Percentiles rank a stretch among this genome's conserved stretches.
Evolutionary conservation across 2,329 filamentous ascomycete genomes (phyloP).

Genomic region (Lojkania enalia): DNA sequence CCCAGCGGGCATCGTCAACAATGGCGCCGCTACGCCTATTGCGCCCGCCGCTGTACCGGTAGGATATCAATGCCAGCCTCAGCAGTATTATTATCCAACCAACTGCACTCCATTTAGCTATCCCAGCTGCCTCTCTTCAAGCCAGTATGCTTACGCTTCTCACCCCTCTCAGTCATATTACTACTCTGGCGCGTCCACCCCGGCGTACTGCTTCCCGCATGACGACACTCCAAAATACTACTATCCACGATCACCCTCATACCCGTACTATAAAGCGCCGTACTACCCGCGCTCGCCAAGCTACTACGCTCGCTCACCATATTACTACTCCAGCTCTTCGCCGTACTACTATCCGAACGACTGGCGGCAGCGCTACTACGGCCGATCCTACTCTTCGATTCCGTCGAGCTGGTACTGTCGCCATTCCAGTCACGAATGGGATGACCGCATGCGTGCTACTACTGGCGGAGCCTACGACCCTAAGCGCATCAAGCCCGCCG

Average conservation of each 20-base stretch:
- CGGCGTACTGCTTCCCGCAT: background rate
- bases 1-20: background rate
- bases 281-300: slow-evolving; percentile 3
- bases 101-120: too few relatives aligned
- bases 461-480: slow-evolving; percentile 37
- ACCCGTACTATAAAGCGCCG: background rate
- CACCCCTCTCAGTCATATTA: slow-evolving; percentile 11
- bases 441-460: slow-evolving; percentile 35
- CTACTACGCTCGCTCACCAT: background rate
- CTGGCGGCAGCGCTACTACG: background rate
- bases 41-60: slow-evolving; percentile 9
- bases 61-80: slow-evolving; percentile 23
- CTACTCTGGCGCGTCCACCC: background rate
- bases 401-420: background rate
- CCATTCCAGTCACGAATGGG: slow-evolving; percentile 21
- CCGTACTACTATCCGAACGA: background rate
- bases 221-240: background rate
- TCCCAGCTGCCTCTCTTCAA: too few relatives aligned
- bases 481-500: slow-evolving; percentile 35
- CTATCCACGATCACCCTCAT: background rate
- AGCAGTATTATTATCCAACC: too few relatives aligned
- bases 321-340: background rate
- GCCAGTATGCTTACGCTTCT: background rate
- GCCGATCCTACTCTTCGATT: background rate
- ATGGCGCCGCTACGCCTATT: slow-evolving; percentile 4